Base-by-base conservation (phyloP, 2,329 filamentous ascomycete species). In the Fusarium graminum region DNA sequence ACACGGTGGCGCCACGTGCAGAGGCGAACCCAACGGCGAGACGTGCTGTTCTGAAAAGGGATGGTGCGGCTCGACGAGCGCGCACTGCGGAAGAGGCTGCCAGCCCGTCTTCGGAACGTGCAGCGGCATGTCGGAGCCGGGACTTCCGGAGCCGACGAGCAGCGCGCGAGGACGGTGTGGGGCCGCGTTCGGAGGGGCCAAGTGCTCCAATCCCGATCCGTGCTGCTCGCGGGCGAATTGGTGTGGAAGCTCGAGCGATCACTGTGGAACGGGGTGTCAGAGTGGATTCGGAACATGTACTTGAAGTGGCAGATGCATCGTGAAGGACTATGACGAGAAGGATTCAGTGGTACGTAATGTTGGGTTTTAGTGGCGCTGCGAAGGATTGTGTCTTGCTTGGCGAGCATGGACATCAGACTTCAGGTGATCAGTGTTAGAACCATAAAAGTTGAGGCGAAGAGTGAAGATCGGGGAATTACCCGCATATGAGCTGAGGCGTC, bases 251-350 rank as follows among this genome's bases (percentile, higher is more conserved):
- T 76, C 76, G 3, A 72, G 71, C n/a, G 78, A 76, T 34, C 78
- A 82, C 59, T 82, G 80, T 66, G 72, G 72, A 28, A 69, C 59
- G 1, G 78, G 77, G 12, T 82, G 80, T 61, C 79, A 81, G 65
- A 59, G 70, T 9, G 68, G 46, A 11, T 77, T 67, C 44, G 76
- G 75, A 5, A 73, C 63, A 2, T 77, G 75, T 34, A 63, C 39
- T 49, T 57, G 14, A 22, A 34, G 9, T 8, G 34, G n/a, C n/a
- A 5, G 34, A n/a, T n/a, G 16, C 8, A n/a, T n/a, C n/a, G 34
- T n/a, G n/a, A 10, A 22, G 22, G 22, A 22, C 3, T 36, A 9
- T 36, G 41, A 28, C 40, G 50, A 41, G 30, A n/a, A 42, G 26
- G 53, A 32, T 30, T 30, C 25, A 29, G 28, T 16, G 47, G 38